Percentiles rank a stretch among this genome's conserved stretches.
phyloP scores from a whole-genome alignment of 2,329 filamentous ascomycete genomes.

The Penicillium vulpinum region DNA sequence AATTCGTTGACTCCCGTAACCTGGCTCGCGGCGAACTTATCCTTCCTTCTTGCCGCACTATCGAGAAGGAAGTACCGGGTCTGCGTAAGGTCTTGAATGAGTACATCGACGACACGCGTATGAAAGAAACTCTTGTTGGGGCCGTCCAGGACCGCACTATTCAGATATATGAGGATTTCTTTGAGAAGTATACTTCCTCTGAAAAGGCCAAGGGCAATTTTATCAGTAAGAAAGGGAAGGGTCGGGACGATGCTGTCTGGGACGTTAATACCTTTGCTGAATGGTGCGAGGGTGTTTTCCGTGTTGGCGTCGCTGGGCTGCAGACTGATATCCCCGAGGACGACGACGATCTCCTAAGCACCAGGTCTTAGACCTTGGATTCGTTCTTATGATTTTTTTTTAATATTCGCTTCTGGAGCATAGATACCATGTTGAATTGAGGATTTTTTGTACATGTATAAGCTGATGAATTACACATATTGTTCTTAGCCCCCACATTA shows the following conservation, averaged over 20 bases:
- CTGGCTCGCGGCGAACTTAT: slow-evolving; percentile 44
- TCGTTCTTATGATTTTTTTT: slow-evolving; percentile 1
- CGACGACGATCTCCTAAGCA: slow-evolving; percentile 28
- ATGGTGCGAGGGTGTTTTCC: slow-evolving; percentile 62
- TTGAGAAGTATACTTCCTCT: slow-evolving; percentile 51
- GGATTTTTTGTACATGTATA: slow-evolving; percentile 8
- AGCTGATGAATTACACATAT: background rate
- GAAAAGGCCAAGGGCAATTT: slow-evolving; percentile 40
- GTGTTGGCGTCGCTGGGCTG: slow-evolving; percentile 49
- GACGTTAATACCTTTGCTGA: slow-evolving; percentile 65
- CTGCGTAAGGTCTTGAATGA: slow-evolving; percentile 59
- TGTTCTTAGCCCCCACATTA: no score
- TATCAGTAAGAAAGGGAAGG: slow-evolving; percentile 57
- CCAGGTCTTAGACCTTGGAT: slow-evolving; percentile 13
- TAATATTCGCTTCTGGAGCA: slow-evolving; percentile 11
- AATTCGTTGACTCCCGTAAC: slow-evolving; percentile 40
- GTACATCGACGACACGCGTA: slow-evolving; percentile 65
- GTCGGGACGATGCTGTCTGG: slow-evolving; percentile 63
- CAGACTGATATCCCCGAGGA: slow-evolving; percentile 32
- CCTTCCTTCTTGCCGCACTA: slow-evolving; percentile 52
- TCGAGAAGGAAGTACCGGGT: slow-evolving; percentile 59
- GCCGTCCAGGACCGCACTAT: slow-evolving; percentile 66
- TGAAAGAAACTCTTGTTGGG: slow-evolving; percentile 64
- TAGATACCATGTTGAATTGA: slow-evolving; percentile 21
- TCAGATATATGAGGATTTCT: slow-evolving; percentile 64